These are phyloP conservation scores for Silene coronaria DNA, from an alignment of 179 eudicot species.

Conservation along the genomic window DNA sequence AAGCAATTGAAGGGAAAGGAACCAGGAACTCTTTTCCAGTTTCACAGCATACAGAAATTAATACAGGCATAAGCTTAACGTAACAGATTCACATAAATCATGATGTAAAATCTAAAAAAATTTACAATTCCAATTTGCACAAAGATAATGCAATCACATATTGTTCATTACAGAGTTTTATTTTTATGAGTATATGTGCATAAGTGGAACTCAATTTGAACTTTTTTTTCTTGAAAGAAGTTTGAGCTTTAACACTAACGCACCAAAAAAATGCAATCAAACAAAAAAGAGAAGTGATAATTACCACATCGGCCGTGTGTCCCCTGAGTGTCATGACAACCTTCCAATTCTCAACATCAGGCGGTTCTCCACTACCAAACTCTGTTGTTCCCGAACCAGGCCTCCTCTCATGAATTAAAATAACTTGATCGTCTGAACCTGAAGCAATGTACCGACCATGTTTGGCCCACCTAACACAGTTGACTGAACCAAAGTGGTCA, in stretches of 20 bases:
- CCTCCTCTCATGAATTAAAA: constrained; percentile 77
- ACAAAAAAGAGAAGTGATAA: constrained; percentile 16
- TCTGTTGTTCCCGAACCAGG: constrained; percentile 98
- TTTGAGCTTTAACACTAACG: background rate
- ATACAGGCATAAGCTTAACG: constrained; percentile 1
- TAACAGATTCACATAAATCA: background rate
- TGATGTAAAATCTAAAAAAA: background rate
- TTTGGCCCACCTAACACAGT: constrained; percentile 96
- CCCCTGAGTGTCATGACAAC: constrained; percentile 87
- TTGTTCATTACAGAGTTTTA: background rate
- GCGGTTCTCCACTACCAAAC: constrained; percentile 97
- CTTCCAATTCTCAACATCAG: constrained; percentile 96
- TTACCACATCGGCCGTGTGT: constrained; percentile 99
- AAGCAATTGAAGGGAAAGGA: background rate
- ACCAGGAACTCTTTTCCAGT: background rate
- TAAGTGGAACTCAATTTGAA: background rate
- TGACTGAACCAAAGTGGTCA: constrained; percentile 97
- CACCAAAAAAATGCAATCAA: background rate
- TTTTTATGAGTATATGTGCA: constrained; percentile 1
- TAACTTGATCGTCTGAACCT: constrained; percentile 95
- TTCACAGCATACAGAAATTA: background rate
- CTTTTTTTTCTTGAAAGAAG: too few species aligned
- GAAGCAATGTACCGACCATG: constrained; percentile 84
- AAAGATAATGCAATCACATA: background rate
- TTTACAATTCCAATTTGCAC: background rate